Evolutionary conservation across 2,329 filamentous ascomycete genomes (phyloP).

Genomic region (Oidium heveae): DNA sequence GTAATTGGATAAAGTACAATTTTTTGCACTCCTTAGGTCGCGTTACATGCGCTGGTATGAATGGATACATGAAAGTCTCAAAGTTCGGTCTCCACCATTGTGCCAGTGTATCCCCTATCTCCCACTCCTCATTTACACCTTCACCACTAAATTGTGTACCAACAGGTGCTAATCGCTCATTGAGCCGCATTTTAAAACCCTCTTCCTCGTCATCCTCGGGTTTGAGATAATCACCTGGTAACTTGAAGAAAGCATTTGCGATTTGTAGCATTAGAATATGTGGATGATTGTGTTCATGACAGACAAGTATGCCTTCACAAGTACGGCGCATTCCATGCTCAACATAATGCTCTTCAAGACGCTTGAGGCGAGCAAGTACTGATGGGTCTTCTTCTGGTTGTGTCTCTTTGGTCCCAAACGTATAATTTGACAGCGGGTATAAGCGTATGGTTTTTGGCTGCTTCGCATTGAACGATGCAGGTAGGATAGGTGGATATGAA

Average conservation of each 20-base stretch:
- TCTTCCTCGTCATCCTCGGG: slow-evolving; percentile 75
- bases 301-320: slow-evolving; percentile 89
- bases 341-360: slow-evolving; percentile 85
- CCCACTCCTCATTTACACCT: slow-evolving; percentile 79
- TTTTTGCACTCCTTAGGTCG: slow-evolving; percentile 98
- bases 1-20: slow-evolving; percentile 87
- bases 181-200: slow-evolving; percentile 82
- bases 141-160: slow-evolving; percentile 58
- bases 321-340: slow-evolving; percentile 90
- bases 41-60: slow-evolving; percentile 86
- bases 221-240: slow-evolving; percentile 83
- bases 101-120: slow-evolving; percentile 79
- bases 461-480: slow-evolving; percentile 64
- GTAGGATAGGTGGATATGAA: slow-evolving; percentile 51
- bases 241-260: slow-evolving; percentile 97
- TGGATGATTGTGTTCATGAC: slow-evolving; percentile 96
- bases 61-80: slow-evolving; percentile 99
- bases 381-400: slow-evolving; percentile 96
- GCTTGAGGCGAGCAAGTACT: slow-evolving; percentile 72
- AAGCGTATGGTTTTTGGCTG: slow-evolving; percentile 77
- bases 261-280: slow-evolving; percentile 99
- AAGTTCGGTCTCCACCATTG: slow-evolving; percentile 99
- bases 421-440: slow-evolving; percentile 94
- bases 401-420: slow-evolving; percentile 93
- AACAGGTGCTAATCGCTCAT: slow-evolving; percentile 84